phyloP scores from a whole-genome alignment of 768 basidiomycete species.

The Agrocybe chaxingu region DNA sequence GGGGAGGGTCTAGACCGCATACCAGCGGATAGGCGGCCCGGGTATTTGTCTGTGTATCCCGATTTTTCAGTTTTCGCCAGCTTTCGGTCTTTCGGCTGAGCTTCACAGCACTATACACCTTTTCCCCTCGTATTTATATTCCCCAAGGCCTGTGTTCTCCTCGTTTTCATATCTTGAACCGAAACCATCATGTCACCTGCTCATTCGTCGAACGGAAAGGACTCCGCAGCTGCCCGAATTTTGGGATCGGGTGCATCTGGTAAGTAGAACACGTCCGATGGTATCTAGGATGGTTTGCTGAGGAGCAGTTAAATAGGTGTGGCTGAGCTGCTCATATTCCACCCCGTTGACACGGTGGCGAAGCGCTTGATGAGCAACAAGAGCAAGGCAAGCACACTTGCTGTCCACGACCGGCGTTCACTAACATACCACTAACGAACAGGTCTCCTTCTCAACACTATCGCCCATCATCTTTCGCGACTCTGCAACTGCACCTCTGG shows the following conservation, averaged over 20 bases:
- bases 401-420: not conserved
- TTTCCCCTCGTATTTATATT: not conserved
- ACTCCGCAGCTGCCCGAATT: constrained; percentile 87
- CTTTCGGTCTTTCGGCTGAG: too few species aligned
- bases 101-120: too few species aligned
- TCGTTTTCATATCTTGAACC: not conserved
- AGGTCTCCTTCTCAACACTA: constrained; percentile 65
- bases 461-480: constrained; percentile 87
- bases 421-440: not conserved
- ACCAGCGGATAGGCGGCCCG: too few species aligned
- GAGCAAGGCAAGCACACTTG: constrained; percentile 51
- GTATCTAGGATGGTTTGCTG: not conserved
- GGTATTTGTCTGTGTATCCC: too few species aligned
- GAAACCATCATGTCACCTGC: constrained; percentile 33
- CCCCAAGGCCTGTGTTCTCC: not conserved
- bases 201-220: constrained; percentile 56
- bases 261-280: constrained; percentile 29
- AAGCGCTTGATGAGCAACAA: constrained; percentile 99
- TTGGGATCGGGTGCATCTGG: constrained; percentile 93
- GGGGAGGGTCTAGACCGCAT: too few species aligned
- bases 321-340: constrained; percentile 93
- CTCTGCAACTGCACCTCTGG: constrained; percentile 63
- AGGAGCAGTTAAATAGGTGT: constrained; percentile 53
- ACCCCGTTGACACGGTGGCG: constrained; percentile 96
- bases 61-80: too few species aligned